These are phyloP conservation scores for Barnettozyma wickerhamii DNA, from an alignment of 805 yeast genomes.

Conservation along the genomic window DNA sequence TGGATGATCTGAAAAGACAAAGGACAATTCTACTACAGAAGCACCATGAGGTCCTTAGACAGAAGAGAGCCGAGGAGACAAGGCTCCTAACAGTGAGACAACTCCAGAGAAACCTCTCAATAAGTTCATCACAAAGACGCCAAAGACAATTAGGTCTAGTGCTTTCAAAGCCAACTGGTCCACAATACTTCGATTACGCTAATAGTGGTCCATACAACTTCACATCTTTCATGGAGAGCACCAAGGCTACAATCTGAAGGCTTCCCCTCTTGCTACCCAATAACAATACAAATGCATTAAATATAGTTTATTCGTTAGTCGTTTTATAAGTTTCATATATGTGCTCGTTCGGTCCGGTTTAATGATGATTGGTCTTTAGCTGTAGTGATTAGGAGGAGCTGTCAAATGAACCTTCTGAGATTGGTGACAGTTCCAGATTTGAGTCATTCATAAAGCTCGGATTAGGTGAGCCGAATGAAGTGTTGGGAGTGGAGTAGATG, in stretches of 20 bases:
- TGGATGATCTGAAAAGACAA: conserved; percentile 24
- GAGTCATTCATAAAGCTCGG: conserved; percentile 19
- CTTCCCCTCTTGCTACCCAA: no score
- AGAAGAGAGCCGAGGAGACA: conserved; percentile 11
- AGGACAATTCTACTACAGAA: conserved; percentile 16
- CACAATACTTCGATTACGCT: conserved; percentile 21
- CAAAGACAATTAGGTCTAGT: no score
- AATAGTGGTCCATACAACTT: conserved; percentile 17
- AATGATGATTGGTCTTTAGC: no score
- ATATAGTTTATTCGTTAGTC: no score
- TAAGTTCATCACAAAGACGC: background rate
- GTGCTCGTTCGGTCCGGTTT: no score
- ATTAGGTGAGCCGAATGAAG: conserved; percentile 20
- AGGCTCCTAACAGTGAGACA: conserved; percentile 11
- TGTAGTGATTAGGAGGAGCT: conserved; percentile 14
- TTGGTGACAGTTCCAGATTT: conserved; percentile 24
- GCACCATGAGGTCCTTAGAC: conserved; percentile 13
- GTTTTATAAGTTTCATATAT: no score
- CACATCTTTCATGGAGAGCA: conserved; percentile 14
- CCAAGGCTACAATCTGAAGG: no score
- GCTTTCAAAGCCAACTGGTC: no score
- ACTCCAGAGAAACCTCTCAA: conserved; percentile 11
- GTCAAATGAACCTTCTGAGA: conserved; percentile 25
- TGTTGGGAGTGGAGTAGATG: conserved; percentile 20
- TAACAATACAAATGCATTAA: no score